These are phyloP conservation scores for Exophiala spinifera DNA, from an alignment of 2,329 filamentous ascomycete genomes.

Conservation along the genomic window DNA sequence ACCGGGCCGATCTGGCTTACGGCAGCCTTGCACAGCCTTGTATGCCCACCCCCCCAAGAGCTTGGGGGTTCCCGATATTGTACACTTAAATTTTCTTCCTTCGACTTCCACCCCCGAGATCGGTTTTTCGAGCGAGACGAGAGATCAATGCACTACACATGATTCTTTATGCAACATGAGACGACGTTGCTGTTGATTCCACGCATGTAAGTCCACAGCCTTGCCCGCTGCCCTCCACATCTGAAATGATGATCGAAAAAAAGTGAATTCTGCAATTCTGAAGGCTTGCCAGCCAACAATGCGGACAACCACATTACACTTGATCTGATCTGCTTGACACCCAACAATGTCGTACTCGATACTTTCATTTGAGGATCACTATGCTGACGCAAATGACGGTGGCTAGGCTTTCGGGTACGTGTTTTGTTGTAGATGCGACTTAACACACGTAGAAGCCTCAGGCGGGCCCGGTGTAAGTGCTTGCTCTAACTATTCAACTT, in stretches of 20 bases:
- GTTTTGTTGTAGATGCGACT: too few relatives aligned
- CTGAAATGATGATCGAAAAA: slow-evolving; percentile 18
- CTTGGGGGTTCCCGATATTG: background rate
- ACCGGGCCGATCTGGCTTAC: background rate
- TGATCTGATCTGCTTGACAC: slow-evolving; percentile 9
- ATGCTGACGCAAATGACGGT: too few relatives aligned
- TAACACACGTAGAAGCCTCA: too few relatives aligned
- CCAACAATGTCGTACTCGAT: background rate
- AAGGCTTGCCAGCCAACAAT: slow-evolving; percentile 15
- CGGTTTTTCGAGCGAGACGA: background rate
- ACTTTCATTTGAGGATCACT: too few relatives aligned
- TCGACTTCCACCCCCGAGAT: too few relatives aligned
- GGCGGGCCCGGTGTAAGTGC: too few relatives aligned
- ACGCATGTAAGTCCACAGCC: too few relatives aligned
- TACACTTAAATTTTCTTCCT: background rate
- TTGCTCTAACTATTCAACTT: too few relatives aligned
- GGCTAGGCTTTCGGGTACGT: too few relatives aligned
- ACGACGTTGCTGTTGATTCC: too few relatives aligned
- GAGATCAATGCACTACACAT: background rate
- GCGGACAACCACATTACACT: slow-evolving; percentile 19
- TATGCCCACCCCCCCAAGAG: background rate
- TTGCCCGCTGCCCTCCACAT: background rate
- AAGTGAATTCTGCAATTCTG: slow-evolving; percentile 28
- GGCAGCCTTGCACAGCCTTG: background rate
- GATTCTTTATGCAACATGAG: too few relatives aligned